These are phyloP conservation scores for Stephanodiscus minutulus DNA, from an alignment of 108 stramenopile species.

Conservation along the genomic window DNA sequence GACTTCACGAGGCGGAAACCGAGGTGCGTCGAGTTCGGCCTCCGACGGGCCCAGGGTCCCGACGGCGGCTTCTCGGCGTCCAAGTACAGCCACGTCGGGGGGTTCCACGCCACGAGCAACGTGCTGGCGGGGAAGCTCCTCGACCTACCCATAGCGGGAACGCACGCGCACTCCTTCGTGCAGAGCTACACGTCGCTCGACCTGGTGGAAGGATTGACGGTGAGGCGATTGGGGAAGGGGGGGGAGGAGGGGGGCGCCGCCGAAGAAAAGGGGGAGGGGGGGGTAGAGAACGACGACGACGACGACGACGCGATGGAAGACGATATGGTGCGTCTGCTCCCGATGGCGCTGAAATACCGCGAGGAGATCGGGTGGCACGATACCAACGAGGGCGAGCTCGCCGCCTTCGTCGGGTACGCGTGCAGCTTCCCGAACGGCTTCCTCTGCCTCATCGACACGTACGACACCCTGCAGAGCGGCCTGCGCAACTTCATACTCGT, in stretches of 20 bases:
- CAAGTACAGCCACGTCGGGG: slow-evolving; percentile 93
- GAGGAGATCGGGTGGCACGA: slow-evolving; percentile 39
- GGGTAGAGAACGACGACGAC: too few relatives aligned
- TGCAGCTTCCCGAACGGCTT: slow-evolving; percentile 91
- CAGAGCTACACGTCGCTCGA: slow-evolving; percentile 77
- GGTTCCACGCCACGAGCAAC: slow-evolving; percentile 96
- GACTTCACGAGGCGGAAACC: slow-evolving; percentile 36
- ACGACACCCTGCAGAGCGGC: slow-evolving; percentile 93
- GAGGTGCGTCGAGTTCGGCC: slow-evolving; percentile 93
- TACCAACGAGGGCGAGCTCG: slow-evolving; percentile 95
- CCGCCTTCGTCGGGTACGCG: slow-evolving; percentile 96
- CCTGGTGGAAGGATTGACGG: slow-evolving; percentile 59
- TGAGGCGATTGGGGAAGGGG: slow-evolving; percentile 35
- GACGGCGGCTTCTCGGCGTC: slow-evolving; percentile 95
- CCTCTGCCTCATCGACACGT: slow-evolving; percentile 97
- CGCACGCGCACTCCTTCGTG: slow-evolving; percentile 98
- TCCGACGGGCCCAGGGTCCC: slow-evolving; percentile 97
- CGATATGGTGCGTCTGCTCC: slow-evolving; percentile 49
- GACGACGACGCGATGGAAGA: slow-evolving; percentile 13
- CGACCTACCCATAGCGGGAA: slow-evolving; percentile 86
- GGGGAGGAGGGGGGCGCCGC: neutral
- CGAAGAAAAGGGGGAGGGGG: too few relatives aligned
- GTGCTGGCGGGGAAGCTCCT: slow-evolving; percentile 92
- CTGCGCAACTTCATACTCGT: slow-evolving; percentile 92
- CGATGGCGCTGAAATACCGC: slow-evolving; percentile 65